These are phyloP conservation scores for Pythium apleroticum DNA, from an alignment of 352 stramenopile genomes.

Conservation along the genomic window DNA sequence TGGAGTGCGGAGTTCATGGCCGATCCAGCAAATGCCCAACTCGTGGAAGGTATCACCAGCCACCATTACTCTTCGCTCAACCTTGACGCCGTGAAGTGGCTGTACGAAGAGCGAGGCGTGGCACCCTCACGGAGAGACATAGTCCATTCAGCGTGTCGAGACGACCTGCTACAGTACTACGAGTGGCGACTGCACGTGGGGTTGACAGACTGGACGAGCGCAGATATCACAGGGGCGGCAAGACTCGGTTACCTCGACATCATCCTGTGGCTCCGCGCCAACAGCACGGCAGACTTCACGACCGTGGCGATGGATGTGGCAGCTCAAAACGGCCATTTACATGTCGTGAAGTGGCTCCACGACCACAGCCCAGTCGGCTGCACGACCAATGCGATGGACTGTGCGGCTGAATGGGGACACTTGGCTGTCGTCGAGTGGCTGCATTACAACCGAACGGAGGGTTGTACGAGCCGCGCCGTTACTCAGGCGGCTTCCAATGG, in stretches of 20 bases:
- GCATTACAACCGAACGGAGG: no score
- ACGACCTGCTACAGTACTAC: slow-evolving; percentile 19
- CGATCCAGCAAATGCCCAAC: background rate
- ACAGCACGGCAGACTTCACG: background rate
- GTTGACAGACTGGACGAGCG: slow-evolving; percentile 3
- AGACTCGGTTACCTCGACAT: slow-evolving; percentile 8
- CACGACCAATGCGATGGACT: no score
- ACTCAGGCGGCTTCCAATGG: no score
- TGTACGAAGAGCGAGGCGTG: no score
- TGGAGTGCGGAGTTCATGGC: background rate
- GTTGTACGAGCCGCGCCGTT: no score
- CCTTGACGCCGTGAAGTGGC: background rate
- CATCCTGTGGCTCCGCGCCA: slow-evolving; percentile 11
- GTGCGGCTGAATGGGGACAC: background rate
- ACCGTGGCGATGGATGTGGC: background rate
- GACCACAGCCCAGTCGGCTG: slow-evolving; percentile 40
- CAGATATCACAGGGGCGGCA: background rate
- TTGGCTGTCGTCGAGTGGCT: background rate
- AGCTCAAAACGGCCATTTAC: background rate
- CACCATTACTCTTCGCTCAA: background rate
- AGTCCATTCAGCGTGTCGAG: background rate
- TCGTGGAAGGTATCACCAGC: background rate
- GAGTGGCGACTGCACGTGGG: slow-evolving; percentile 41
- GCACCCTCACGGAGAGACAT: no score
- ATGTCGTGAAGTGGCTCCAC: slow-evolving; percentile 18